Evolutionary conservation across 805 yeast species (phyloP), one percentile per base, ranked within the genome.

Genomic region (Metschnikowia matae): DNA sequence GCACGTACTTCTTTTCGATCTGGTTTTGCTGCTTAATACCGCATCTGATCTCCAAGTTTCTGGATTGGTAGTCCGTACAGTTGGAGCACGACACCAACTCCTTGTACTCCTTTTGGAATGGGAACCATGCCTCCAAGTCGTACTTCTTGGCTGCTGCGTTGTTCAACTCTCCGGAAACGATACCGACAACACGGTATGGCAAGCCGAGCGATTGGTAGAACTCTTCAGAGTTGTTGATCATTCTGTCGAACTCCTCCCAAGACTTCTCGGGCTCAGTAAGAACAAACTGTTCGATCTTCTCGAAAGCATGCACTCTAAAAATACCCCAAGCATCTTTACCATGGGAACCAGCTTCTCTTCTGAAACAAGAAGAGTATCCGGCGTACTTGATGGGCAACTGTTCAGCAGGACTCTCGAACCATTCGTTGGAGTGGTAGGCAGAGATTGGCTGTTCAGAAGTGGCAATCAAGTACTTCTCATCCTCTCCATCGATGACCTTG

Each of bases 301-400:
- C 99, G 66, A 94, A 94, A 55, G 96, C 96, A 68, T 94, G 99
- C 52, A 94, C 98, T 76, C 99, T 87, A 84, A 94, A 94, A 59
- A 94, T 90, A 75, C 99, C 99, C 99, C 99, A 94, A 45, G 99
- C 99, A 66, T 94, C 99, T 71, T 92, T 92, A 71, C 99, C 99
- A 65, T 92, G 98, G 58, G 97, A 85, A 60, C 99, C 99, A 52
- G 99, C 99, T 78, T 94, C 99, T 77, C 99, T 88, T 75, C 99
- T 85, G 85, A 94, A 94, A 83, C 99, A 94, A 43, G 97, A 87
- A 35, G 97, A 90, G 79, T 87, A 94, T 64, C 99, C 99, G 44
- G 97, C 99, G 66, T 94, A 94, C 74, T 95, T 87, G 57, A 89
- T 81, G 54, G 99, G 99, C 61, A 94, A 81, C 77, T 94, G 99